Conservation (phyloP, 129 eudicot species). For the Centella asiatica region DNA sequence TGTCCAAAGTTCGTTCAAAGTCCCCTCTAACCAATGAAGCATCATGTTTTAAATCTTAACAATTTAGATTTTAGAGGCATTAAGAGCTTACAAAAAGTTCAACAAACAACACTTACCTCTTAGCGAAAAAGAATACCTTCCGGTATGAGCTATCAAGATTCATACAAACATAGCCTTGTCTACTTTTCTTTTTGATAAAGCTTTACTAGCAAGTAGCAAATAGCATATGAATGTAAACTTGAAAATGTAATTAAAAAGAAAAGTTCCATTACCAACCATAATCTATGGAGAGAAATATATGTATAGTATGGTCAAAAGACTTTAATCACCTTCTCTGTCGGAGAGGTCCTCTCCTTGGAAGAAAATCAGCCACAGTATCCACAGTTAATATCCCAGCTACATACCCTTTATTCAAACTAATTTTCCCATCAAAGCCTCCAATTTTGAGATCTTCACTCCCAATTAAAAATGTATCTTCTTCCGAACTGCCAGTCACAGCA, state of each 20-base stretch:
- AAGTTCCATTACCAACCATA: background rate
- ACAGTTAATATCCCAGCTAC: constrained; percentile 92
- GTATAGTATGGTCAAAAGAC: background rate
- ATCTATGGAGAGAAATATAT: background rate
- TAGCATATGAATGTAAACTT: too few species aligned
- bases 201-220: background rate
- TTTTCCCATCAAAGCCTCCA: constrained; percentile 70
- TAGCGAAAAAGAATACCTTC: too few species aligned
- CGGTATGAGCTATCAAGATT: too few species aligned
- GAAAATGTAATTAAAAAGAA: background rate
- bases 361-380: constrained; percentile 92
- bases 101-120: too few species aligned
- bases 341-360: constrained; percentile 95
- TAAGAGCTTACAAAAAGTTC: too few species aligned
- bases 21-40: too few species aligned
- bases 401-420: constrained; percentile 69
- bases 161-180: too few species aligned
- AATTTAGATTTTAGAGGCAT: too few species aligned
- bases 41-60: too few species aligned
- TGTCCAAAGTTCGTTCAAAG: too few species aligned
- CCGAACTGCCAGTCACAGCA: constrained; percentile 67
- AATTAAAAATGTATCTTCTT: constrained; percentile 43
- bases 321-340: constrained; percentile 74
- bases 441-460: constrained; percentile 75
- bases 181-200: background rate